A percentile compares a stretch with the other conserved stretches of the same genome.
Evolutionary conservation across 257 asterid genomes (phyloP).

Genomic region (Thymus mandschuricus): DNA sequence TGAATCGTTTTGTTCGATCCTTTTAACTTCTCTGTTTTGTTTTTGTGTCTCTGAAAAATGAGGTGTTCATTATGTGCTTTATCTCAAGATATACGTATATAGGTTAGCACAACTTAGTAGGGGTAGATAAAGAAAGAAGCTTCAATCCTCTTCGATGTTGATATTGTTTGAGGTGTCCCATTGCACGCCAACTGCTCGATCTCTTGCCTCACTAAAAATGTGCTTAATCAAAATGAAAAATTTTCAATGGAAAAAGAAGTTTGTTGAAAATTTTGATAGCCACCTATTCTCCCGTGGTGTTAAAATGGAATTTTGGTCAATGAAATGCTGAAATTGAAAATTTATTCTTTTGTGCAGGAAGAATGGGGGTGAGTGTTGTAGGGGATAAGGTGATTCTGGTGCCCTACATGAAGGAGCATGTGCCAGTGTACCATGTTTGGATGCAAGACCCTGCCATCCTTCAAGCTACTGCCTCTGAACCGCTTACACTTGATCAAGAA

Average conservation of each 20-base stretch:
- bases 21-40: too few relatives aligned
- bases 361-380: constrained; percentile 66
- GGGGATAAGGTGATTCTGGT: constrained; percentile 81
- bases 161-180: not conserved
- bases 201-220: constrained; percentile 31
- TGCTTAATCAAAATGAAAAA: not conserved
- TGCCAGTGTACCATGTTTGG: constrained; percentile 83
- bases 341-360: constrained; percentile 7
- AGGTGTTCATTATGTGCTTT: not conserved
- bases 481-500: constrained; percentile 75
- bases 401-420: constrained; percentile 93
- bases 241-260: not conserved
- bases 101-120: not conserved
- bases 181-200: constrained; percentile 38
- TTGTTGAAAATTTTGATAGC: constrained; percentile 2
- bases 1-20: too few relatives aligned
- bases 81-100: not conserved
- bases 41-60: not conserved
- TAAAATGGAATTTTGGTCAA: not conserved
- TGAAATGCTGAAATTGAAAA: not conserved
- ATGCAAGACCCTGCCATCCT: constrained; percentile 90
- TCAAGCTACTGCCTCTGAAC: constrained; percentile 94
- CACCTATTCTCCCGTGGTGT: not conserved
- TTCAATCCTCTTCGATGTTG: not conserved
- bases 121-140: not conserved